Conservation (phyloP, 805 yeast species). For the Kuraishia piskuri region DNA sequence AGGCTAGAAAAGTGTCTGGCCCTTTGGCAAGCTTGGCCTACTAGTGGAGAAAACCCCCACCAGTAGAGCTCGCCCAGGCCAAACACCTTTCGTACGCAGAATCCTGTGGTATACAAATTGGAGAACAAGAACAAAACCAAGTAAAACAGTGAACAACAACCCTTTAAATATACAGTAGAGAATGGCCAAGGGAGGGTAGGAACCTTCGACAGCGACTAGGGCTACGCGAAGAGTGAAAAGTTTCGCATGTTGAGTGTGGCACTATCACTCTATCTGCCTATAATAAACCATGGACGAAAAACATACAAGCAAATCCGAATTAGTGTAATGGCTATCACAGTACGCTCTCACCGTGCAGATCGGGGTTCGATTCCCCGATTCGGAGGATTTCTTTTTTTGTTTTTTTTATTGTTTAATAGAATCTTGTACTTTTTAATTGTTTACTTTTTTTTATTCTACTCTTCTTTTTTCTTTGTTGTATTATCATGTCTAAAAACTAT, state of each 20-base stretch:
- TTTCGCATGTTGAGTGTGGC: neutral
- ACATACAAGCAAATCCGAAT: neutral
- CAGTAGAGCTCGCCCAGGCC: neutral
- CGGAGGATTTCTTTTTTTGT: conserved; percentile 4
- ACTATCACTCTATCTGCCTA: neutral
- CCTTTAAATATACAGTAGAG: too few species aligned
- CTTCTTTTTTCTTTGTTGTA: too few species aligned
- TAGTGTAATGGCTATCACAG: conserved; percentile 2
- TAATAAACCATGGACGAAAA: too few species aligned
- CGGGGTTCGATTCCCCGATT: conserved; percentile 2
- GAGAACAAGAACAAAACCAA: too few species aligned
- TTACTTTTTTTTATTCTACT: too few species aligned
- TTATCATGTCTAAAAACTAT: too few species aligned
- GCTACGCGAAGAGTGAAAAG: neutral
- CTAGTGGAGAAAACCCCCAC: neutral
- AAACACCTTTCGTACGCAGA: neutral
- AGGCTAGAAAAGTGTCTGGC: neutral
- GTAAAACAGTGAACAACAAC: too few species aligned
- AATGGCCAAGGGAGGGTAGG: neutral
- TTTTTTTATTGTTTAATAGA: conserved; percentile 1
- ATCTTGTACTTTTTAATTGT: neutral
- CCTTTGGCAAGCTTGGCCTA: neutral
- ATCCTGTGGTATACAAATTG: neutral
- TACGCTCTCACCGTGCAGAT: conserved; percentile 1
- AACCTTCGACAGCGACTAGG: neutral